Evolutionary conservation across 805 yeast genomes (phyloP).

Genomic region (Huiozyma naganishii): DNA sequence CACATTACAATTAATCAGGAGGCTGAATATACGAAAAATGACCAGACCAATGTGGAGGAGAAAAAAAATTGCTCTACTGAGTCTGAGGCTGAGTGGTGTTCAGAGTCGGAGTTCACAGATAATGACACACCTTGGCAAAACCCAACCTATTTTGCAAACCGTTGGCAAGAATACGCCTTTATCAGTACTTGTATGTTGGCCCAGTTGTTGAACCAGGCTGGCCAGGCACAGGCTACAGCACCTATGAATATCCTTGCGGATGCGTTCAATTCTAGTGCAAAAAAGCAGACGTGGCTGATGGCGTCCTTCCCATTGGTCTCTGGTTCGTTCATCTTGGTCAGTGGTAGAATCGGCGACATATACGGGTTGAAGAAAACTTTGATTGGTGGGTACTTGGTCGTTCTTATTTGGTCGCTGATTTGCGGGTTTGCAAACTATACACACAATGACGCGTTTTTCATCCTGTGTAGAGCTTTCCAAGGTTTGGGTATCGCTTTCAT

Average conservation of each 20-base stretch:
- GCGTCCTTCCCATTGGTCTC: constrained; percentile 62
- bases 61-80: background rate
- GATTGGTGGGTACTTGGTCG: constrained; percentile 44
- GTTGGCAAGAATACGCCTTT: constrained; percentile 19
- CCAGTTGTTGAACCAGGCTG: constrained; percentile 34
- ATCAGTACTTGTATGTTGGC: constrained; percentile 24
- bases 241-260: constrained; percentile 28
- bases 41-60: too few species aligned
- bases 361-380: constrained; percentile 51
- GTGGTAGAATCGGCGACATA: constrained; percentile 65
- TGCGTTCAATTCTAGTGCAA: constrained; percentile 25
- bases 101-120: background rate
- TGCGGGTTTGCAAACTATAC: constrained; percentile 49
- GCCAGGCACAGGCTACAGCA: constrained; percentile 30
- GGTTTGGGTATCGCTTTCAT: constrained; percentile 53
- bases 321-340: constrained; percentile 59
- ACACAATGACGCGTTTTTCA: constrained; percentile 39
- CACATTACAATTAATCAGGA: too few species aligned
- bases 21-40: too few species aligned
- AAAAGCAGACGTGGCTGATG: constrained; percentile 49
- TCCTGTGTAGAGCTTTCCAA: constrained; percentile 44
- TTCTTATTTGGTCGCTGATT: constrained; percentile 46
- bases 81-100: background rate
- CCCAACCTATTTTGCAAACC: constrained; percentile 11
- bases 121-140: constrained; percentile 10